Evolutionary conservation across 768 basidiomycete genomes (phyloP), one percentile per base, ranked within the genome.

Genomic region (Tubosaeta sp.): DNA sequence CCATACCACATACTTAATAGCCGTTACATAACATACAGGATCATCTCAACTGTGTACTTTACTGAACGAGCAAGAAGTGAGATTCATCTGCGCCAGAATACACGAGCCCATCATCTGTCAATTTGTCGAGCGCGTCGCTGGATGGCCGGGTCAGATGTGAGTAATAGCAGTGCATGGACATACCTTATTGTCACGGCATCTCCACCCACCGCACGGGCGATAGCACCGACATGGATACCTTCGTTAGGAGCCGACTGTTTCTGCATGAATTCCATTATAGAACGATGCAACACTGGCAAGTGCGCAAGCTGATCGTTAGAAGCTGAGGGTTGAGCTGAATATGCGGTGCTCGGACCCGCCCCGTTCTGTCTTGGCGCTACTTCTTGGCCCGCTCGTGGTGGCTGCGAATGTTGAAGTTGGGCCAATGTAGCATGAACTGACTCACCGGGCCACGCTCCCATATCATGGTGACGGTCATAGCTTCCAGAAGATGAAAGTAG

Each of bases 81-180:
- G 80, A 86, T 56, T 93, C 91, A 61, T 93, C 86, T 37, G 84
- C 79, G 1, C 90, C 91, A 49, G 81, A 86, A 68, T 80, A 97
- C 51, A 95, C 76, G 56, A 80, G 71, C 0, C 94, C 94, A 1
- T 88, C 85, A 48, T 86, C 84, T 77, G 91, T 85, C 48, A 97
- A 76, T 47, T 71, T 68, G 58, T 94, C 89, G 57, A 95, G 71
- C 6, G 88, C 88, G 41, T 79, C 74, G 63, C 91, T 90, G 54
- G 41, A 51, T 17, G n/a, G 39, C 44, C 12, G 33, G 32, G 34
- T 47, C 55, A 48, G 55, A 33, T 26, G 4, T 17, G 45, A 33
- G 42, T 14, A 31, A 38, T 16, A 27, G 33, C 34, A 13, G 2
- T 32, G 43, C n/a, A 48, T 34, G 31, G 33, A 14, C 69, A 41